phyloP scores from a whole-genome alignment of 306 rosid genomes.

The Myrica gale region DNA sequence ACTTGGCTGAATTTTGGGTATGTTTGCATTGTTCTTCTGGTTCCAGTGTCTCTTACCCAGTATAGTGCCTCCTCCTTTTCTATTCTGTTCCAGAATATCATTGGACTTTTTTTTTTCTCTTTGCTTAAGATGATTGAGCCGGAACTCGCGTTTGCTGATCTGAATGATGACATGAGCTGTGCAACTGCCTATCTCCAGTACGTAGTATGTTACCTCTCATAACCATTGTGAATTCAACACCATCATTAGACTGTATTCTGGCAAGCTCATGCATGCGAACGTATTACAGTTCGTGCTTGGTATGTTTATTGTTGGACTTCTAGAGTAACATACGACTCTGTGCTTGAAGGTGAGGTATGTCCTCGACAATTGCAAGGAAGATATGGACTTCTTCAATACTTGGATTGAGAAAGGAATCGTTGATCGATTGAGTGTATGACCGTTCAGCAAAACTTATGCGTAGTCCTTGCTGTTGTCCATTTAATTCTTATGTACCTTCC shows the following conservation, averaged over 20 bases:
- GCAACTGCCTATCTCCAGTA: constrained; percentile 98
- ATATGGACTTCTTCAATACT: constrained; percentile 88
- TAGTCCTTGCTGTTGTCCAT: constrained; percentile 20
- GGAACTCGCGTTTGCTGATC: constrained; percentile 97
- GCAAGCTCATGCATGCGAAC: constrained; percentile 11
- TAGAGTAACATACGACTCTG: constrained; percentile 17
- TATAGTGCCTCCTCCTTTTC: constrained; percentile 13
- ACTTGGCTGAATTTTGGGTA: constrained; percentile 98
- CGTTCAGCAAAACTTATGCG: constrained; percentile 42
- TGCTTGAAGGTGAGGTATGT: constrained; percentile 66
- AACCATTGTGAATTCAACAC: constrained; percentile 27
- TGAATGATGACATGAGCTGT: constrained; percentile 93
- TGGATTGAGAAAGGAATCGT: constrained; percentile 95
- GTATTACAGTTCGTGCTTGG: constrained; percentile 8
- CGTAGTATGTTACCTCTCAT: constrained; percentile 72
- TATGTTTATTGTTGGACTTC: constrained; percentile 2
- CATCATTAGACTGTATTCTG: constrained; percentile 21
- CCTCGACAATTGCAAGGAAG: constrained; percentile 92
- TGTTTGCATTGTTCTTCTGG: constrained; percentile 24
- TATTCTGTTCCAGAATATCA: constrained; percentile 24
- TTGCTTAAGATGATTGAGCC: constrained; percentile 87
- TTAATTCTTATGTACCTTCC: constrained; percentile 8
- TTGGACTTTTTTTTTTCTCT: constrained; percentile 9
- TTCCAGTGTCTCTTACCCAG: constrained; percentile 9
- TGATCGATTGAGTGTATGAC: constrained; percentile 82